Evolutionary conservation across 257 asterid genomes (phyloP), one percentile per base, ranked within the genome.

Genomic region (Primulina eburnea): DNA sequence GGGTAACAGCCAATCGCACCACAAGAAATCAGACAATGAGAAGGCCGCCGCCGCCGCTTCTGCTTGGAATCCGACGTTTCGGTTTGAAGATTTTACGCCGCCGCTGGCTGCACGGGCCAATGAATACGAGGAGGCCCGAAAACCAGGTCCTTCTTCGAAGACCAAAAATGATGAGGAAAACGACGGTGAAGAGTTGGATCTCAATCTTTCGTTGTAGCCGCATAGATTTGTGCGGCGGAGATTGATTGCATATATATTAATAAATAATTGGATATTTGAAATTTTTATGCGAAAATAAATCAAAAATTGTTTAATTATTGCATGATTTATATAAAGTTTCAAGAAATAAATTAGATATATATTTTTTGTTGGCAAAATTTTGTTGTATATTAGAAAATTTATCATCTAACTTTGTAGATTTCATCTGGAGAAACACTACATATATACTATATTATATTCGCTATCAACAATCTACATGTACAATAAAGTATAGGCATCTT

Each of bases 151-250:
- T 18, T 67, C 69, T 10, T 9, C 0, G 55, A 65, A 24, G 12
- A 47, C 8, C 5, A 43, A 26, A 18, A 37, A 55, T 5, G 47
- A 32, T 35, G 73, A 60, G 43, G 50, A 18, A 11, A 55, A 59
- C 50, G 79, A 65, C 6, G 73, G 52, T 50, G 29, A 57, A 12
- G 78, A 37, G 28, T 68, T 77, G 75, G 73, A 77, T 69, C 82
- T 80, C 67, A 80, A 77, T 77, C 82, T 80, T 10, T 77, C 84
- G 20, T 65, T 33, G 35, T 33, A 28, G 35, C 1, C 7, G 26
- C 26, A 24, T 24, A 24, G 26, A 37, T 37, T 37, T 73, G 59
- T 79, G 64, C 14, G 9, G 14, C 11, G 26, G 26, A 24, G 26
- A 38, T 38, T 38, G 5, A 38, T 38, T 38, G 34, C 5, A 32